These are phyloP conservation scores for Medicago ruthenica DNA, from an alignment of 306 rosid genomes.

Conservation along the genomic window DNA sequence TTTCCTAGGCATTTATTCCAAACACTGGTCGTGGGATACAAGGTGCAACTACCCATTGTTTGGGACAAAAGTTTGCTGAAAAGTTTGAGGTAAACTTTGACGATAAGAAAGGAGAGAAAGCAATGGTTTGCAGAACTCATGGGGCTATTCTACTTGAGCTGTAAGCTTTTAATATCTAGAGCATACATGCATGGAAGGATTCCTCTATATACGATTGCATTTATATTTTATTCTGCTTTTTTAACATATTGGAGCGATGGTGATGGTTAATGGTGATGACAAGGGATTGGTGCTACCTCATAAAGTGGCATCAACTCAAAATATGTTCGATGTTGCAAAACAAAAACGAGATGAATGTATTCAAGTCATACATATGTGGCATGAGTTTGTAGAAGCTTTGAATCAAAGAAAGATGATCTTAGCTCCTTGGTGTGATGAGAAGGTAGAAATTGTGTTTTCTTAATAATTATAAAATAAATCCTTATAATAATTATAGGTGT, in stretches of 20 bases:
- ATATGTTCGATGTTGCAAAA: slow-evolving; percentile 72
- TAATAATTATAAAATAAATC: background rate
- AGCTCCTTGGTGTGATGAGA: slow-evolving; percentile 98
- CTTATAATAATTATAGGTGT: slow-evolving; percentile 8
- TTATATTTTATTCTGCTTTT: slow-evolving; percentile 6
- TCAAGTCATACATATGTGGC: slow-evolving; percentile 69
- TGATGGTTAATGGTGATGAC: slow-evolving; percentile 98
- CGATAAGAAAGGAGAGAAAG: slow-evolving; percentile 82
- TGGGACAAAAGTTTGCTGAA: slow-evolving; percentile 95
- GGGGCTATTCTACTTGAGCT: slow-evolving; percentile 95
- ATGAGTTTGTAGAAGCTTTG: slow-evolving; percentile 79
- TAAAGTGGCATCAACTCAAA: slow-evolving; percentile 83
- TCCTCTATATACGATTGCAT: slow-evolving; percentile 3
- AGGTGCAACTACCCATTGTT: slow-evolving; percentile 93
- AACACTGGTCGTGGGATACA: slow-evolving; percentile 87
- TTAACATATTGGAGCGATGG: slow-evolving; percentile 86
- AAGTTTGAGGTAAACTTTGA: slow-evolving; percentile 91
- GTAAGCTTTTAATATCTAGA: slow-evolving; percentile 50
- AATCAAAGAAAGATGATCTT: slow-evolving; percentile 73
- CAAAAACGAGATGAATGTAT: slow-evolving; percentile 76
- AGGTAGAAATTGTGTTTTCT: slow-evolving; percentile 58
- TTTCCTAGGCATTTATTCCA: slow-evolving; percentile 78
- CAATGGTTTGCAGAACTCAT: slow-evolving; percentile 92
- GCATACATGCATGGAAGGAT: slow-evolving; percentile 14
- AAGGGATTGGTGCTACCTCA: slow-evolving; percentile 94